Percentiles rank a stretch among this genome's conserved stretches.
Evolutionary conservation across 345 rosid species (phyloP).

Genomic region (Carallia pectinifolia): DNA sequence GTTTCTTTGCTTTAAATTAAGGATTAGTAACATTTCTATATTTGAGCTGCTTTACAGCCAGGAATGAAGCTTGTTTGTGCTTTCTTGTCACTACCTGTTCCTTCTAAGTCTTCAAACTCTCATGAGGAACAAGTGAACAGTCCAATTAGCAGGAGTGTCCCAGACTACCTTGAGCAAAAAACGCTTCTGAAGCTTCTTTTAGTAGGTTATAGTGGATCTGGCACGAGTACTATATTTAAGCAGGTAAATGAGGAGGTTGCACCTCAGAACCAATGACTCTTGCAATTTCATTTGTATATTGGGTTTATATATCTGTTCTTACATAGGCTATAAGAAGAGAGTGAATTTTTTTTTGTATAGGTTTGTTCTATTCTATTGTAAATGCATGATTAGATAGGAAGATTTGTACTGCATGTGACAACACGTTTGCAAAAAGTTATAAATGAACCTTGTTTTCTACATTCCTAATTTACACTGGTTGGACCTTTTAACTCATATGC

Average conservation of each 20-base stretch:
- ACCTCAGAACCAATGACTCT: no score
- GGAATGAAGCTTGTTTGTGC: constrained; percentile 93
- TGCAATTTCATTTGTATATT: no score
- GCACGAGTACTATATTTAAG: constrained; percentile 97
- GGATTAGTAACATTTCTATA: not conserved
- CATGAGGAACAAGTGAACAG: constrained; percentile 54
- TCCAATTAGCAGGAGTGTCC: constrained; percentile 54
- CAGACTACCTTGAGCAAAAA: constrained; percentile 76
- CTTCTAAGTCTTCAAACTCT: constrained; percentile 67
- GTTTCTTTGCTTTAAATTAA: not conserved
- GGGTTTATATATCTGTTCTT: no score
- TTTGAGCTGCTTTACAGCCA: constrained; percentile 47
- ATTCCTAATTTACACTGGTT: no score
- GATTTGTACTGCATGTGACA: no score
- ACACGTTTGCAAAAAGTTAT: no score
- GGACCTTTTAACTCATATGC: no score
- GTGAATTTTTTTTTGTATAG: no score
- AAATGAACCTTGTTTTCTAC: no score
- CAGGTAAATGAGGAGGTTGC: constrained; percentile 50
- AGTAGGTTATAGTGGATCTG: constrained; percentile 87
- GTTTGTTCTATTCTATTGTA: no score
- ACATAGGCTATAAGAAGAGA: no score
- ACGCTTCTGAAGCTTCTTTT: constrained; percentile 73
- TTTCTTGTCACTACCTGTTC: constrained; percentile 88
- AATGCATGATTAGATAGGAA: no score